These are phyloP conservation scores for Erodium trifolium DNA, from an alignment of 441 rosid genomes.

Conservation along the genomic window DNA sequence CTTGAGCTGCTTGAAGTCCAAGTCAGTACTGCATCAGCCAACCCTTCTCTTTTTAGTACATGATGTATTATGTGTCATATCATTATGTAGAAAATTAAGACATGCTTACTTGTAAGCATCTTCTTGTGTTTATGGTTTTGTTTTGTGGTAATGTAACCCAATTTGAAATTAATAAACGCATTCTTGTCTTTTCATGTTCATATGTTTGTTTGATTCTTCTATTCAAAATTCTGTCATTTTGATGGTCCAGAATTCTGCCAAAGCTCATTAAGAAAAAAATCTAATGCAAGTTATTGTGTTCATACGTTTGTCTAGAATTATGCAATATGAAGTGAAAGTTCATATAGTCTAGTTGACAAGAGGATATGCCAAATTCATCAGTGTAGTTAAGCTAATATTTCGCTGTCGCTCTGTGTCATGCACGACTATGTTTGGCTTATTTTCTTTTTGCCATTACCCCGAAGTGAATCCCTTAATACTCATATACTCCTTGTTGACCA, in stretches of 20 bases:
- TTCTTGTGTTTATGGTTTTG: background rate
- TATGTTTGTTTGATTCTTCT: background rate
- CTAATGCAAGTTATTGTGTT: background rate
- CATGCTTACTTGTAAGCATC: slow-evolving; percentile 14
- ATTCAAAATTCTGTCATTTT: background rate
- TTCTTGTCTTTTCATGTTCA: slow-evolving; percentile 8
- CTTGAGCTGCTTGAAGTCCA: slow-evolving; percentile 83
- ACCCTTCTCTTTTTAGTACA: slow-evolving; percentile 60
- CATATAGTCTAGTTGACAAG: too few species aligned
- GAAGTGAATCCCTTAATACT: too few species aligned
- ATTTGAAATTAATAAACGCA: background rate
- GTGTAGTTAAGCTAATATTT: too few species aligned
- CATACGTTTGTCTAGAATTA: background rate
- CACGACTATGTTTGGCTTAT: too few species aligned
- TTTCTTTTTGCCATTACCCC: too few species aligned
- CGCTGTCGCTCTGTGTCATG: too few species aligned
- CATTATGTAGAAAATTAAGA: slow-evolving; percentile 1
- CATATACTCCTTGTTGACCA: too few species aligned
- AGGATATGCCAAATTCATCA: too few species aligned
- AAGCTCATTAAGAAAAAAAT: background rate
- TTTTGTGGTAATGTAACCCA: slow-evolving; percentile 11
- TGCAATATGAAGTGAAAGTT: too few species aligned
- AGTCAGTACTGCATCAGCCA: slow-evolving; percentile 82
- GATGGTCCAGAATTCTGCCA: background rate
- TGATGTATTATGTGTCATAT: slow-evolving; percentile 22